These are phyloP conservation scores for Fusarium xylarioides DNA, from an alignment of 2,329 filamentous ascomycete genomes.

Conservation along the genomic window DNA sequence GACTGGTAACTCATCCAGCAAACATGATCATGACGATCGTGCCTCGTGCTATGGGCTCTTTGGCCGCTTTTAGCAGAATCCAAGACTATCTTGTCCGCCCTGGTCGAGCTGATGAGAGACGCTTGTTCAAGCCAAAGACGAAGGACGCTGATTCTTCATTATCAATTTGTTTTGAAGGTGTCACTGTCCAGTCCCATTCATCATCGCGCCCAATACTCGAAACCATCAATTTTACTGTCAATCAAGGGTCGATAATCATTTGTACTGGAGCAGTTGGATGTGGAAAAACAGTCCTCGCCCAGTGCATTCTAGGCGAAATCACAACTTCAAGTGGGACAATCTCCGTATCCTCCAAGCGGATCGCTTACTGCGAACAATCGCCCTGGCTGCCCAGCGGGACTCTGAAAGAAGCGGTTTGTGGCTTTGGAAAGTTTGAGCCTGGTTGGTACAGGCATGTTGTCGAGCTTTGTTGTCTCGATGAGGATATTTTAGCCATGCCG, in stretches of 20 bases:
- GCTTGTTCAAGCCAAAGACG: fast-evolving
- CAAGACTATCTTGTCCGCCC: background rate
- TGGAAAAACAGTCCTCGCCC: background rate
- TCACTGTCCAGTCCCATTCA: background rate
- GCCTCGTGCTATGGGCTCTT: background rate
- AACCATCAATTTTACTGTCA: fast-evolving
- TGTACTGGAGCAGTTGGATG: background rate
- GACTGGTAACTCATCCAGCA: background rate
- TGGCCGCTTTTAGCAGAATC: background rate
- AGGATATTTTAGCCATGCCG: background rate
- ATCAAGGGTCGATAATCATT: fast-evolving
- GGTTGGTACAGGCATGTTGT: background rate
- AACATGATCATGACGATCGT: background rate
- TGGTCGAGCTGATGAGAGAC: background rate
- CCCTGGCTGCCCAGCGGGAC: background rate
- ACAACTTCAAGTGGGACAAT: background rate
- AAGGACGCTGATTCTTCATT: background rate
- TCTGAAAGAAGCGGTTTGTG: background rate
- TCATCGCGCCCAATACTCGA: background rate
- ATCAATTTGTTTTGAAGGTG: background rate
- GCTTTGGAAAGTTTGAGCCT: background rate
- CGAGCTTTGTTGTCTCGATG: background rate
- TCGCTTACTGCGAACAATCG: background rate
- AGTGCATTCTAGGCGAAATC: background rate
- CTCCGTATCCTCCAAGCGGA: background rate